Conservation (phyloP, 768 basidiomycete genomes). For the Tylopilus vinaceipallidus region DNA sequence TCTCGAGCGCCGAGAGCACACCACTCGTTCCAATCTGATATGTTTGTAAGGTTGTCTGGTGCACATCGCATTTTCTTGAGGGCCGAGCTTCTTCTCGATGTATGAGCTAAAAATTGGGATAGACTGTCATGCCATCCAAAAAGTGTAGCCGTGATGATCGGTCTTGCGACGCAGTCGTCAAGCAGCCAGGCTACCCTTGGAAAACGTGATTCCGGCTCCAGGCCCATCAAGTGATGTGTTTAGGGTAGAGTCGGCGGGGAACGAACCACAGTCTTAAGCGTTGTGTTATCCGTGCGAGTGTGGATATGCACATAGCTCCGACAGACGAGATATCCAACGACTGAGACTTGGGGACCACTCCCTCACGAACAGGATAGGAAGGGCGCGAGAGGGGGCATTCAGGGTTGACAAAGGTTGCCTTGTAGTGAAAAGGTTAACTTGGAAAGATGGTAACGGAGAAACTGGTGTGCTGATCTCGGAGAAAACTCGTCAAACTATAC, state of each 20-base stretch:
- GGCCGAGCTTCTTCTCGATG: not conserved
- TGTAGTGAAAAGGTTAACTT: not conserved
- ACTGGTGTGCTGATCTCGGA: no score
- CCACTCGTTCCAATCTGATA: no score
- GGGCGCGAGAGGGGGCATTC: not conserved
- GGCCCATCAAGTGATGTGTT: not conserved
- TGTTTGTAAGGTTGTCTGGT: no score
- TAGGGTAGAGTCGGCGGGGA: not conserved
- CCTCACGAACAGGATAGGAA: not conserved
- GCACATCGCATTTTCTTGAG: not conserved
- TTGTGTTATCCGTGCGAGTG: not conserved
- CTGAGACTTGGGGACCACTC: not conserved
- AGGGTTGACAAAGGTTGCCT: not conserved
- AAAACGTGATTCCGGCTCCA: conserved; percentile 6
- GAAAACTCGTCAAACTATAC: no score
- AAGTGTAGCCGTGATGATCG: no score
- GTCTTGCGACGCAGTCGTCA: no score
- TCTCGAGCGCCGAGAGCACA: no score
- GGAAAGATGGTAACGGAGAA: not conserved
- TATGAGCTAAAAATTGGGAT: not conserved
- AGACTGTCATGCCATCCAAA: not conserved
- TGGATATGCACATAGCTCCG: not conserved
- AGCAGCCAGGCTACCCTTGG: no score
- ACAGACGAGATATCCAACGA: not conserved
- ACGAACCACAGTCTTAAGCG: not conserved